Evolutionary conservation across 306 rosid species (phyloP), one percentile per base, ranked within the genome.

Genomic region (Heteromeles arbutifolia): DNA sequence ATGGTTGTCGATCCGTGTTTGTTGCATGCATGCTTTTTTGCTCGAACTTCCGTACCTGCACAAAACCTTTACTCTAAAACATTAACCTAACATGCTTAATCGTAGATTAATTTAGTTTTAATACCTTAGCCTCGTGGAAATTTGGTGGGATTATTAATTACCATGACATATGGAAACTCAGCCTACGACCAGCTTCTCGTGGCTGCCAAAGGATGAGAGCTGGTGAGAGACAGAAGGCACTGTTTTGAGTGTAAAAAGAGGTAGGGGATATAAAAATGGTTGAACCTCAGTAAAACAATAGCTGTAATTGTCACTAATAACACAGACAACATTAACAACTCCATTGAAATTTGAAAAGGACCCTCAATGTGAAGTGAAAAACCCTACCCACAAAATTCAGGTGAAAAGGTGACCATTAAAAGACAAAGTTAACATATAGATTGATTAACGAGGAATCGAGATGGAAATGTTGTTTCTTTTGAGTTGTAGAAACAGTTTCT

Each of bases 1-100:
- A 73, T 64, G 77, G 72, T 69, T 77, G 82, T 80, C 80, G 84
- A 73, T 71, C 85, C 87, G 83, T 81, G 87, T 84, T 70, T 81
- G 74, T 67, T 78, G 87, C 83, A 72, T 64, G 24, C 68, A 64
- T 64, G 68, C 43, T 15, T 15, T 15, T 25, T 6, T 69, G 18
- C 14, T 25, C 34, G 13, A 48, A 14, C 67, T 29, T 65, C 12
- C 18, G 3, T 13, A 39, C 74, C 61, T 28, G 6, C 39, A 24
- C 56, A 13, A 24, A 24, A 67, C 9, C 19, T 26, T 4, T 34
- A 34, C 0, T 7, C 17, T 32, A 34, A 65, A 32, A 28, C 22
- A 15, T 6, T 56, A 56, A 56, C 62, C 15, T 48, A 48, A 48
- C 54, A 17, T 48, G 48, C 4, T 43, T 11, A 10, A 10, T 43